Base-by-base conservation (phyloP, 176 grass and related monocot genomes). In the Saccharum officinarum region DNA sequence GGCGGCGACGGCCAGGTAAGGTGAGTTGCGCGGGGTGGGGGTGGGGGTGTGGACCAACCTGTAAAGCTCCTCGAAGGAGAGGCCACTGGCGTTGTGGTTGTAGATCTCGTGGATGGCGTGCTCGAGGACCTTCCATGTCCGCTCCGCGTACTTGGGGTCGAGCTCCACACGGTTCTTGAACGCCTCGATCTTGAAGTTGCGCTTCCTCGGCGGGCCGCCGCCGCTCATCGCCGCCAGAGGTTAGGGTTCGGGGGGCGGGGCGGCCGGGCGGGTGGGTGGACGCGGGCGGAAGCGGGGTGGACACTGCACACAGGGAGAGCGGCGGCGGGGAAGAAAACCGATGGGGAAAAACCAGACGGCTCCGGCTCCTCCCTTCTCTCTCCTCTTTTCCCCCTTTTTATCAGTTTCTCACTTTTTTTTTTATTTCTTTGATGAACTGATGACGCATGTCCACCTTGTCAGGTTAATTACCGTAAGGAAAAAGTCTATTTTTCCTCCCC, bases 101-200 rank as follows among this genome's bases (percentile, higher is more conserved):
- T 97, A 98, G 82, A 98, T 98, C 93, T 95, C 95, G 76, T 93
- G 89, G 86, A 95, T 98, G 67, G 95, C 95, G 72, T 98, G 89
- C 79, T 95, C 93, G 36, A 92, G 79, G 52, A 97, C 76, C 78
- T 95, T 98, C 95, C 92, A 97, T 69, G 95, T 98, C 78, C 87
- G 89, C 89, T 98, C 95, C 75, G 93, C 89, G 89, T 95, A 98
- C 91, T 95, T 98, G 76, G 95, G 95, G 85, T 98, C 95, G 68
- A 95, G 87, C 85, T 98, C 95, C 33, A 98, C 93, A 44, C 92
- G 93, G 62, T 92, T 77, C 91, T 95, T 95, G 91, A 98, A 98
- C 76, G 83, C 83, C 91, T 98, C 95, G 82, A 95, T 98, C 91
- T 93, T 95, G 76, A 98, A 98, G 91, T 86, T 92, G 73, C 92